Conservation (phyloP, 1,139 yeast genomes). For the Protomyces lactucae-debilis region DNA sequence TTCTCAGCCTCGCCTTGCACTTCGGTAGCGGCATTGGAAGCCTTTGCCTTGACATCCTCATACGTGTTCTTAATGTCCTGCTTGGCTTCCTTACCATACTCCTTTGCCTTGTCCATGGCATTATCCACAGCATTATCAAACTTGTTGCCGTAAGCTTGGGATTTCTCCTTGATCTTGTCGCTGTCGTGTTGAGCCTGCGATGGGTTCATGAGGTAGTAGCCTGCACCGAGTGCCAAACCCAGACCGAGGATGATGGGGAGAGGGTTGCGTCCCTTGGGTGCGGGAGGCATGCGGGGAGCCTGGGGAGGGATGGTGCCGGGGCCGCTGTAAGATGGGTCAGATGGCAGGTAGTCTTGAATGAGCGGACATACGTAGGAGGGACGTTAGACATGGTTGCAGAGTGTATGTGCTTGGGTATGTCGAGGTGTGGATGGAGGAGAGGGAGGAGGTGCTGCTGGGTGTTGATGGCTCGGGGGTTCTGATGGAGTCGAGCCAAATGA, state of each 20-base stretch:
- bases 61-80: slow-evolving; percentile 19
- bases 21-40: slow-evolving; percentile 12
- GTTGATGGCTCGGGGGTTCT: not conserved
- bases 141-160: slow-evolving; percentile 17
- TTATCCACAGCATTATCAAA: slow-evolving; percentile 24
- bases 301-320: not conserved
- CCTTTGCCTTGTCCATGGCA: slow-evolving; percentile 23
- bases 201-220: slow-evolving; percentile 25
- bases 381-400: not conserved
- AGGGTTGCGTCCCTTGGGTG: slow-evolving; percentile 10
- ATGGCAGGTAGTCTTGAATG: not conserved
- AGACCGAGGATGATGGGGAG: slow-evolving; percentile 20
- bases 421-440: not conserved
- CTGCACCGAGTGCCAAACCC: slow-evolving; percentile 22
- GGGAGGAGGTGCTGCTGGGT: not conserved
- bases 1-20: slow-evolving; percentile 16
- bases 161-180: slow-evolving; percentile 24
- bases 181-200: slow-evolving; percentile 19
- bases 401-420: not conserved
- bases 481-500: not conserved
- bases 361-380: not conserved
- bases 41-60: slow-evolving; percentile 24
- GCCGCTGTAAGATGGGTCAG: not conserved
- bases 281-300: slow-evolving; percentile 4
- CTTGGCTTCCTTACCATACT: slow-evolving; percentile 21